Evolutionary conservation across 2,329 filamentous ascomycete species (phyloP), one percentile per base, ranked within the genome.

Genomic region (Phialemoniopsis sp.): DNA sequence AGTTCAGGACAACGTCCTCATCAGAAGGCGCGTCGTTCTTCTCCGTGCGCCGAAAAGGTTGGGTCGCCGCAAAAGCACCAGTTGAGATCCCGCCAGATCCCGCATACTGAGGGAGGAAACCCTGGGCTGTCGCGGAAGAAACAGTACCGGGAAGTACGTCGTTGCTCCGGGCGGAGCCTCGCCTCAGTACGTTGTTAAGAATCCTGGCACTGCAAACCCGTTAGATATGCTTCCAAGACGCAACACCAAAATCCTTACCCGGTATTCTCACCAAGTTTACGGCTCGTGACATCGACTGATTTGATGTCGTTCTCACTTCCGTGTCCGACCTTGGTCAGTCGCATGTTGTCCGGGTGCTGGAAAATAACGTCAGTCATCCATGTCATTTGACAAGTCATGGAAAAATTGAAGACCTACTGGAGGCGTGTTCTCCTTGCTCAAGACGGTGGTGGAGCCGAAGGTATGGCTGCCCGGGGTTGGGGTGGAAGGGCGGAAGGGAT

Each of bases 121-220:
- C 74, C 16, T 68, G 71, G 6, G 67, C 74, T 8, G 70, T 77
- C 32, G 66, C 70, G 2, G 73, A 70, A 3, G 72, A 72, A 34
- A 78, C 60, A 12, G 72, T 58, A 32, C 72, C 63, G 29, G 54
- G 53, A 19, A 55, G 39, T 7, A 44, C 53, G 15, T 55, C 52
- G 21, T 40, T 52, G 40, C 66, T 73, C 6, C 41, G 32, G 7
- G 72, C 59, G 32, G 70, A 66, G 19, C 68, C 68, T 44, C 68
- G 71, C 54, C 68, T 73, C 46, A 73, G 52, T 61, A 77, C 65
- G 15, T 56, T 67, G 42, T 70, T 66, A 64, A 68, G 66, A 31
- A 74, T 60, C 46, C 60, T 71, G 36, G 54, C 61, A 42, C 60
- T 70, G 38, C 9, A 15, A 4, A 21, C n/a, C 3, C 18, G 6